Conservation (phyloP, 148 eudicot genomes). For the Arbutus unedo region DNA sequence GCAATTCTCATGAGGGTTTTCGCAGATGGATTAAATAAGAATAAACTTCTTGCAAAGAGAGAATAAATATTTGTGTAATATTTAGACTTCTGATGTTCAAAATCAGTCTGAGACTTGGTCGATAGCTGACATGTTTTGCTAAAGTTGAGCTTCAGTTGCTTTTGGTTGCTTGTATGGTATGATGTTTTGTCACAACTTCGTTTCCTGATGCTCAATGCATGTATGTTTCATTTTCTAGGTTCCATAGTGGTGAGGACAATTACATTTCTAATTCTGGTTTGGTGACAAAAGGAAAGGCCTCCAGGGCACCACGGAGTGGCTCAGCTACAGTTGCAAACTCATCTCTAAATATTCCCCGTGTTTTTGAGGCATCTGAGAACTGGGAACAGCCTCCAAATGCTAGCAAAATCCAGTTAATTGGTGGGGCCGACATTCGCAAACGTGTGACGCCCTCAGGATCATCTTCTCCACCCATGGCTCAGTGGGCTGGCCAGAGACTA, state of each 20-base stretch:
- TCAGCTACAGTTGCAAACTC: conserved; percentile 30
- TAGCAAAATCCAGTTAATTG: conserved; percentile 10
- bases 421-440: conserved; percentile 21
- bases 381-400: conserved; percentile 13
- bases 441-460: conserved; percentile 24
- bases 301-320: conserved; percentile 40
- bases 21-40: conserved; percentile 46
- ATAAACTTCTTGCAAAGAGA: conserved; percentile 7
- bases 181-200: not conserved
- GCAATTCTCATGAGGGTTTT: conserved; percentile 50
- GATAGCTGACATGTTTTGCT: not conserved
- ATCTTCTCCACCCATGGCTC: conserved; percentile 36
- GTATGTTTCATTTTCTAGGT: conserved; percentile 2
- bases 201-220: not conserved
- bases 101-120: not conserved
- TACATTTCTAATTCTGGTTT: conserved; percentile 29
- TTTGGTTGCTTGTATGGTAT: not conserved
- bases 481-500: conserved; percentile 51
- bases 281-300: conserved; percentile 34
- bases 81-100: not conserved
- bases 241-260: conserved; percentile 7
- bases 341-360: conserved; percentile 31
- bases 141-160: not conserved
- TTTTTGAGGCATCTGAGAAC: conserved; percentile 9
- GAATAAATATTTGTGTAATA: not conserved